Conservation (phyloP, 2,329 filamentous ascomycete species). For the Neofusicoccum cordaticola region DNA sequence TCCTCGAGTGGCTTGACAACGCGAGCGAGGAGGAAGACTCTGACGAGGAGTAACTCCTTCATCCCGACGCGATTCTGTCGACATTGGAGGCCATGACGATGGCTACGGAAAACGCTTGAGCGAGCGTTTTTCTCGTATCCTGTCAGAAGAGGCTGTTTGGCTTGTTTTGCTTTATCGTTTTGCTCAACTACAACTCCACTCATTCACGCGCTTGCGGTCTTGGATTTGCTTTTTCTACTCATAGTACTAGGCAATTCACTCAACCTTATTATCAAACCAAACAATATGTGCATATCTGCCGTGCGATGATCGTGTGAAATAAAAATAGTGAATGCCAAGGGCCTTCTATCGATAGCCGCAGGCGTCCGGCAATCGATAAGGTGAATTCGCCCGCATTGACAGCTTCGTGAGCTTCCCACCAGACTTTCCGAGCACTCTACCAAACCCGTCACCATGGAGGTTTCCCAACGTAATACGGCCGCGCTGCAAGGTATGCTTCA, state of each 20-base stretch:
- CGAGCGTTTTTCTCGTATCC: neutral
- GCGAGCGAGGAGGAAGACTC: constrained; percentile 68
- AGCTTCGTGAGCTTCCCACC: neutral
- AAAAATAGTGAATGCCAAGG: neutral
- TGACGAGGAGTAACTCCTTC: constrained; percentile 26
- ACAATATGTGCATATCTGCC: neutral
- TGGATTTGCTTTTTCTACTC: neutral
- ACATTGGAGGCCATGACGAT: neutral
- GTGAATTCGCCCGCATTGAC: neutral
- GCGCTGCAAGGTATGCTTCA: constrained; percentile 34
- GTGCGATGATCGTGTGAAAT: neutral
- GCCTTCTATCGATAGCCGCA: neutral
- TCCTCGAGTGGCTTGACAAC: constrained; percentile 89
- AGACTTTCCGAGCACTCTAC: neutral
- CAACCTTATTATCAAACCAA: neutral
- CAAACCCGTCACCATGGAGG: constrained; percentile 34
- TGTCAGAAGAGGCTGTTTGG: neutral
- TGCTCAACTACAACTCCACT: constrained; percentile 7
- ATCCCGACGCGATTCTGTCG: neutral
- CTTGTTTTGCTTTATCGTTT: constrained; percentile 3
- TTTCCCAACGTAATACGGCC: constrained; percentile 41
- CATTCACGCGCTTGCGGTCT: neutral
- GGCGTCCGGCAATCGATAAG: neutral
- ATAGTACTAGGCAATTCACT: constrained; percentile 4
- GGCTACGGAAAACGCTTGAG: neutral